Percentiles rank a stretch among this genome's conserved stretches.
Evolutionary conservation across 768 basidiomycete species (phyloP).

Genomic region (Inosperma sp.): DNA sequence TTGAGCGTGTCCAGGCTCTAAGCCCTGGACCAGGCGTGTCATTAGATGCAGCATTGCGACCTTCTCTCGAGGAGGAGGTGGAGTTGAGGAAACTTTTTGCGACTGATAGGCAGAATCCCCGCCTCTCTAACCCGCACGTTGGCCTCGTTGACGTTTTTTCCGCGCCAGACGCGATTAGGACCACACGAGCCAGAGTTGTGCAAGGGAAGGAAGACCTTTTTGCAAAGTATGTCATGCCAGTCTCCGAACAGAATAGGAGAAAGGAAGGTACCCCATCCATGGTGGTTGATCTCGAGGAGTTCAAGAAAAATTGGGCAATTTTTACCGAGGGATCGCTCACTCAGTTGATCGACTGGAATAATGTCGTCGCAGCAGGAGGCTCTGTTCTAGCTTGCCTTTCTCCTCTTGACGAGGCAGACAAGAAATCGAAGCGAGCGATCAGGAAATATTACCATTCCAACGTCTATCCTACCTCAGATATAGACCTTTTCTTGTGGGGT

Average conservation of each 20-base stretch:
- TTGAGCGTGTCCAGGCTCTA: conserved; percentile 20
- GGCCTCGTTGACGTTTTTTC: conserved; percentile 59
- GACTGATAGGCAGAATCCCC: conserved; percentile 42
- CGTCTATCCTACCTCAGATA: conserved; percentile 56
- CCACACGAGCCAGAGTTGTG: conserved; percentile 48
- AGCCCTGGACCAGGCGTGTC: conserved; percentile 26
- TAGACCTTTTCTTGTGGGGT: conserved; percentile 62
- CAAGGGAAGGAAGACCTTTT: conserved; percentile 40
- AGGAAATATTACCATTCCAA: conserved; percentile 54
- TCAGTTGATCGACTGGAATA: conserved; percentile 57
- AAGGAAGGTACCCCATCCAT: conserved; percentile 47
- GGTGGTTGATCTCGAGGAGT: conserved; percentile 49
- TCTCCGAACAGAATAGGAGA: conserved; percentile 41
- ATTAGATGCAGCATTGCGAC: conserved; percentile 44
- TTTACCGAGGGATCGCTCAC: conserved; percentile 61
- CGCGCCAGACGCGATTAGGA: conserved; percentile 41
- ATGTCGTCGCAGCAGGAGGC: conserved; percentile 60
- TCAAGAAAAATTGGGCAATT: conserved; percentile 59
- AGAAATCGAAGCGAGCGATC: conserved; percentile 50
- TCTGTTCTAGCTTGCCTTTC: conserved; percentile 53
- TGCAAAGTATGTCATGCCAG: conserved; percentile 51
- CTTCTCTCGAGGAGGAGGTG: conserved; percentile 54
- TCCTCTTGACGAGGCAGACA: conserved; percentile 45
- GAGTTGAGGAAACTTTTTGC: conserved; percentile 53
- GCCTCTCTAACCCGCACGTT: conserved; percentile 45